phyloP scores from a whole-genome alignment of 2,329 filamentous ascomycete genomes.

The Aspergillus fijiensis region DNA sequence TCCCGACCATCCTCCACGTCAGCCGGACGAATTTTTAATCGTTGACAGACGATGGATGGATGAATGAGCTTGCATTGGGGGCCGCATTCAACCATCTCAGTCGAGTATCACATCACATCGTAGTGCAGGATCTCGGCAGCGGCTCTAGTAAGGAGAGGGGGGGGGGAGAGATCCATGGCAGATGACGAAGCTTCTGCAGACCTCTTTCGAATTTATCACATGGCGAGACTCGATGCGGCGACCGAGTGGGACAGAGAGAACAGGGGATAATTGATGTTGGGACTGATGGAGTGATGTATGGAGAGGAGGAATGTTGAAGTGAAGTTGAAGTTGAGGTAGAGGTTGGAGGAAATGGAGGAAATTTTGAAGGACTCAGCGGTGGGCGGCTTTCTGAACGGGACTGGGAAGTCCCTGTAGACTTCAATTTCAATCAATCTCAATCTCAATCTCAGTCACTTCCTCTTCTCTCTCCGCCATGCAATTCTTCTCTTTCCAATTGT shows the following conservation, averaged over 20 bases:
- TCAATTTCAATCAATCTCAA: not conserved
- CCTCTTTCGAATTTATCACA: conserved; percentile 10
- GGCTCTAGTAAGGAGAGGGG: conserved; percentile 7
- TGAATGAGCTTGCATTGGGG: not conserved
- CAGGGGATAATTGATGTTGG: too few relatives aligned
- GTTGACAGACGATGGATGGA: not conserved
- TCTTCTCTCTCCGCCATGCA: not conserved
- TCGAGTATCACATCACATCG: not conserved
- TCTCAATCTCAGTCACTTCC: too few relatives aligned
- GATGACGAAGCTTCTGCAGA: conserved; percentile 16
- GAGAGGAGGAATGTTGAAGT: not conserved
- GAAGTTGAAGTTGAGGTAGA: conserved; percentile 4
- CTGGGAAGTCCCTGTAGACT: not conserved
- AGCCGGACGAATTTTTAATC: conserved; percentile 13
- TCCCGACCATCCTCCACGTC: not conserved
- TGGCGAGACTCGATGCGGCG: conserved; percentile 2
- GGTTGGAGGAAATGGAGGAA: conserved; percentile 2
- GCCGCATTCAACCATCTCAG: not conserved
- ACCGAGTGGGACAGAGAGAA: not conserved
- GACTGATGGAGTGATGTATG: not conserved
- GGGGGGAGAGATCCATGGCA: not conserved
- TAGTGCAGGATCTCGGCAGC: not conserved
- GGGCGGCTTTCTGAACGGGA: not conserved
- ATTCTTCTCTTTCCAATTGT: too few relatives aligned
- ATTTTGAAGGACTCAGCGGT: not conserved